These are phyloP conservation scores for Agaricus blazei DNA, from an alignment of 768 basidiomycete species.

Conservation along the genomic window DNA sequence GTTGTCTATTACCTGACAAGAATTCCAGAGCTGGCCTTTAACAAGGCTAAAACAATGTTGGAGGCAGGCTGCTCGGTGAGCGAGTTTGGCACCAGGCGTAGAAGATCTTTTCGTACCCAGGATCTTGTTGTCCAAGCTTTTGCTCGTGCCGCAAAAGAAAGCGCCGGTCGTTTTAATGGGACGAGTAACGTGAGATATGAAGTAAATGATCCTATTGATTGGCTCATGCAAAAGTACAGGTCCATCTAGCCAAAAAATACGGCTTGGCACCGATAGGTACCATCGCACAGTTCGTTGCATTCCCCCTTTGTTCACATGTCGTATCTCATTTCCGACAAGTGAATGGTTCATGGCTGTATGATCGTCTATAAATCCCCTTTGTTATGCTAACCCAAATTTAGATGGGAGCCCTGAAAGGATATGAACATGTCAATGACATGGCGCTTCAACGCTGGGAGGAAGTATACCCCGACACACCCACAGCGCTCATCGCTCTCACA, in stretches of 20 bases:
- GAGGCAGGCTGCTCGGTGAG: slow-evolving; percentile 64
- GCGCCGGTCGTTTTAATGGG: slow-evolving; percentile 59
- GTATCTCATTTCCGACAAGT: slow-evolving; percentile 22
- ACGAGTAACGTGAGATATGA: slow-evolving; percentile 79
- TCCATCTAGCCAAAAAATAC: slow-evolving; percentile 80
- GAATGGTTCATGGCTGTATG: slow-evolving; percentile 91
- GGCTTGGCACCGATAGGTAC: slow-evolving; percentile 67
- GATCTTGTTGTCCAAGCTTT: slow-evolving; percentile 72
- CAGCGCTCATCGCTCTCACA: slow-evolving; percentile 70
- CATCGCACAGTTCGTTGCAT: slow-evolving; percentile 69
- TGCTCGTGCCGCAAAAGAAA: slow-evolving; percentile 51
- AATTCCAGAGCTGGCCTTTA: slow-evolving; percentile 59
- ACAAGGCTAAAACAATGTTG: slow-evolving; percentile 64
- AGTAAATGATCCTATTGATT: neutral
- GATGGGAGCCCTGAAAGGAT: slow-evolving; percentile 83
- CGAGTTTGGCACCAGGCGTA: slow-evolving; percentile 84
- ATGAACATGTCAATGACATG: slow-evolving; percentile 64
- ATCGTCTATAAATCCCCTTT: slow-evolving; percentile 6
- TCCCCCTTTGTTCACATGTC: neutral
- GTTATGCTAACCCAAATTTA: slow-evolving; percentile 21
- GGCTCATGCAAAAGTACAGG: slow-evolving; percentile 34
- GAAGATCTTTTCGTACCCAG: slow-evolving; percentile 70
- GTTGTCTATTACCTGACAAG: neutral
- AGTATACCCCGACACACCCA: slow-evolving; percentile 49
- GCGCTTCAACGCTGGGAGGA: slow-evolving; percentile 88